phyloP scores from a whole-genome alignment of 2,329 filamentous ascomycete species.

The Peltaster fructicola region DNA sequence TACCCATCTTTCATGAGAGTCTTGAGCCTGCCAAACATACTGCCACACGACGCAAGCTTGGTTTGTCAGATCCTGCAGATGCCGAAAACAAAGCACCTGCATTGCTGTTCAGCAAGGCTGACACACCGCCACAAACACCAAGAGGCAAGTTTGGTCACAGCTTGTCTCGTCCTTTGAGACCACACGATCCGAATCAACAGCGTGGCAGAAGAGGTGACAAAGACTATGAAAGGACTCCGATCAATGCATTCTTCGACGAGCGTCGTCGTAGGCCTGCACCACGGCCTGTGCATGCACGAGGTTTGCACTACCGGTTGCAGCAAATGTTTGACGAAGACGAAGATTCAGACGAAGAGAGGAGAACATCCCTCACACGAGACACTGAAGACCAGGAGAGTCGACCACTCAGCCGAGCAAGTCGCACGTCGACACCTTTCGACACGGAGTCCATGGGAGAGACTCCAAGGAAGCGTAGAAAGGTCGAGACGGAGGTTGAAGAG shows the following conservation, averaged over 20 bases:
- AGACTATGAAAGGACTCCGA: conserved; percentile 14
- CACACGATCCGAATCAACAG: conserved; percentile 26
- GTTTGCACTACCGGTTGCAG: conserved; percentile 63
- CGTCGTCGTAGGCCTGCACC: conserved; percentile 37
- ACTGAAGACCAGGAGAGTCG: conserved; percentile 76
- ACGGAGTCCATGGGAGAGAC: conserved; percentile 27
- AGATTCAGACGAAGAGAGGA: conserved; percentile 61
- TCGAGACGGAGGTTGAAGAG: conserved; percentile 31
- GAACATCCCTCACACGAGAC: conserved; percentile 49
- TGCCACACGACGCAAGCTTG: conserved; percentile 62
- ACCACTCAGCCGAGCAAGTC: conserved; percentile 52
- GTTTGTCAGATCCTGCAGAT: conserved; percentile 48
- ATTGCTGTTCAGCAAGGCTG: conserved; percentile 30
- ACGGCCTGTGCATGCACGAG: conserved; percentile 49
- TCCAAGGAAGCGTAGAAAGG: conserved; percentile 27
- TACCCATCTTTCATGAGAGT: conserved; percentile 60
- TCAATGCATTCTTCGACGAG: conserved; percentile 39
- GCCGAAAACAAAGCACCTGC: conserved; percentile 38
- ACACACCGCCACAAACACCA: conserved; percentile 49
- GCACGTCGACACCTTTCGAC: conserved; percentile 34
- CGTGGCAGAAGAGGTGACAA: conserved; percentile 20
- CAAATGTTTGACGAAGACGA: conserved; percentile 59
- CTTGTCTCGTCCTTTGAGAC: conserved; percentile 24
- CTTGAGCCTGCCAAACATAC: conserved; percentile 67
- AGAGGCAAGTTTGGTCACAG: conserved; percentile 27